A percentile compares a stretch with the other conserved stretches of the same genome.
Evolutionary conservation across 1,284 basidiomycete species (phyloP).

Genomic region (Xerocomus amazonicus): DNA sequence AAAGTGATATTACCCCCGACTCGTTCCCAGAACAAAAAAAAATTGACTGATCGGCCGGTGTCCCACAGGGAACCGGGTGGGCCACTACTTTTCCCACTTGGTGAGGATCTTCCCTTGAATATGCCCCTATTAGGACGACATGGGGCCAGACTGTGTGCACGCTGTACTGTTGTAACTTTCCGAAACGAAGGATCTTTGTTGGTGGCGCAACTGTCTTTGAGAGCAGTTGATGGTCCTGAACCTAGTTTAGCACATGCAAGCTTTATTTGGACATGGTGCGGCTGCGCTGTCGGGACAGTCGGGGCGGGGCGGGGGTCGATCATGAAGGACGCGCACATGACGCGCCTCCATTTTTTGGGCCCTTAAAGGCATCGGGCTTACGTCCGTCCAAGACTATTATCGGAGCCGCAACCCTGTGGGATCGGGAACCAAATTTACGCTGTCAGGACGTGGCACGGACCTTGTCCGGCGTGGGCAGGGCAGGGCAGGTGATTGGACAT

Average conservation of each 20-base stretch:
- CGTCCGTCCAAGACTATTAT: neutral
- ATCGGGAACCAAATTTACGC: neutral
- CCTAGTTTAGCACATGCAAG: no score
- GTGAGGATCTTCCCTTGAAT: constrained; percentile 2
- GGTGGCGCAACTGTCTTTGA: no score
- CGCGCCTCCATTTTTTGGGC: constrained; percentile 16
- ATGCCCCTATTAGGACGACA: neutral
- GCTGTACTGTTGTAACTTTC: no score
- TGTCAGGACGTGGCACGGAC: neutral
- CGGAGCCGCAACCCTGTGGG: neutral
- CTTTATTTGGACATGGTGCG: constrained; percentile 6
- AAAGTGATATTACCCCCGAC: no score
- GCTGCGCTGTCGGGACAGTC: neutral
- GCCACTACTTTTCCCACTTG: neutral
- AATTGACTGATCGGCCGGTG: constrained; percentile 3
- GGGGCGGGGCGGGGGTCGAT: constrained; percentile 18
- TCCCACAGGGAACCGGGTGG: constrained; percentile 8
- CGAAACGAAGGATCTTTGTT: no score
- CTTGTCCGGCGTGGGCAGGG: neutral
- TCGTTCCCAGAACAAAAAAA: constrained; percentile 5
- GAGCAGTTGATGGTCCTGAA: no score
- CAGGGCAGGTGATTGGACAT: no score
- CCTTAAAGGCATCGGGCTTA: neutral
- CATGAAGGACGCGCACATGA: constrained; percentile 22
- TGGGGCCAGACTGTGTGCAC: neutral